These are phyloP conservation scores for Stellera chamaejasme DNA, from an alignment of 345 rosid genomes.

Conservation along the genomic window DNA sequence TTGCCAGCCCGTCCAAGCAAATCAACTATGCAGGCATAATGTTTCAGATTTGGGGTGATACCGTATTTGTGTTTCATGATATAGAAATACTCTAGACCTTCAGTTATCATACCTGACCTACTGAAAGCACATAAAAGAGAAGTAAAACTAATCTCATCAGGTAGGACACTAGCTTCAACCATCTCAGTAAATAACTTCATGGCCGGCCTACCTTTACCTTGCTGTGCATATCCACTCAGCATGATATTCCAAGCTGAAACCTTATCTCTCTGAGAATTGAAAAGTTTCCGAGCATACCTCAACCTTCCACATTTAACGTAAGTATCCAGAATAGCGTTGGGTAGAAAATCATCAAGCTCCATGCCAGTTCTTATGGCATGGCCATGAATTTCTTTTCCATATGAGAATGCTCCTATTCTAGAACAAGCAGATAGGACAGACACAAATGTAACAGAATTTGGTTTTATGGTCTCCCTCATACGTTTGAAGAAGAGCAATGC, in stretches of 20 bases:
- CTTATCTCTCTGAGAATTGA: constrained; percentile 43
- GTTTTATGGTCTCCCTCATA: constrained; percentile 51
- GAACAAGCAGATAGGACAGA: constrained; percentile 77
- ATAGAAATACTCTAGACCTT: constrained; percentile 53
- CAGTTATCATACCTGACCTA: constrained; percentile 64
- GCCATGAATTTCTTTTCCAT: constrained; percentile 82
- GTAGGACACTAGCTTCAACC: constrained; percentile 43
- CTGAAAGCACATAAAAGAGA: constrained; percentile 69
- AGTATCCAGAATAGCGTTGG: constrained; percentile 66
- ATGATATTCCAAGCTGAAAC: constrained; percentile 81
- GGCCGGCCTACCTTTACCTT: constrained; percentile 52
- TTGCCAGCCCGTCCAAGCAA: constrained; percentile 70
- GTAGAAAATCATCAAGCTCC: constrained; percentile 49
- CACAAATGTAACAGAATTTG: constrained; percentile 58
- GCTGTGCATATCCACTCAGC: constrained; percentile 62
- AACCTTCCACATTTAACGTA: constrained; percentile 77
- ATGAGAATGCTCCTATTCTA: constrained; percentile 69
- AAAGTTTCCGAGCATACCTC: constrained; percentile 52
- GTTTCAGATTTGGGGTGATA: constrained; percentile 58
- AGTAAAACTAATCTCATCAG: constrained; percentile 73
- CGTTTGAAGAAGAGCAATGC: constrained; percentile 59
- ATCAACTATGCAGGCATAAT: constrained; percentile 82
- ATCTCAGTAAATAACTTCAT: constrained; percentile 50
- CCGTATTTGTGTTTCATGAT: constrained; percentile 49
- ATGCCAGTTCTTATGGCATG: constrained; percentile 46